phyloP scores from a whole-genome alignment of 495 filamentous ascomycete species.

The Aspergillus asperescens region DNA sequence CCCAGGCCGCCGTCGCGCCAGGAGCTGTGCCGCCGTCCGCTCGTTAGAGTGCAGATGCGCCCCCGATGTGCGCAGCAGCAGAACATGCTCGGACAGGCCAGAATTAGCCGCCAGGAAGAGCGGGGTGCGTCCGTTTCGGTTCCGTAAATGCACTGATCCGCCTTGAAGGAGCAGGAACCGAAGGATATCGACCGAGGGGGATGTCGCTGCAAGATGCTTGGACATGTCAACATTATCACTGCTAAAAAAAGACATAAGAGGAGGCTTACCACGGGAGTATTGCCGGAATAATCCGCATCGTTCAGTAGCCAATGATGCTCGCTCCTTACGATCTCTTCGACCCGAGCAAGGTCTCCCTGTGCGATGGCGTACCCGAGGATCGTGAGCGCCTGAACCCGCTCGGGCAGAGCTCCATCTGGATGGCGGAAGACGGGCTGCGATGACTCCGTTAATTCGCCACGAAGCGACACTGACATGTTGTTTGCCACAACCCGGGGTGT shows the following conservation, averaged over 20 bases:
- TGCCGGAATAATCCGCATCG: slow-evolving; percentile 79
- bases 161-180: slow-evolving; percentile 68
- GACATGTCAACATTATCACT: neutral
- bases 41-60: slow-evolving; percentile 66
- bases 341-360: slow-evolving; percentile 59
- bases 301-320: slow-evolving; percentile 66
- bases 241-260: neutral
- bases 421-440: slow-evolving; percentile 63
- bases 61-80: slow-evolving; percentile 61
- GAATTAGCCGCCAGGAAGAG: slow-evolving; percentile 69
- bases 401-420: slow-evolving; percentile 51
- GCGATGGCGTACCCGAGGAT: slow-evolving; percentile 78
- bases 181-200: slow-evolving; percentile 57
- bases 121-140: slow-evolving; percentile 74
- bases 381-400: slow-evolving; percentile 52
- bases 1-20: slow-evolving; percentile 40
- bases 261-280: slow-evolving; percentile 68
- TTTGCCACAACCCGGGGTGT: slow-evolving; percentile 55
- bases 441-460: slow-evolving; percentile 83
- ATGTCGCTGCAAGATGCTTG: slow-evolving; percentile 62
- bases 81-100: slow-evolving; percentile 55
- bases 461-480: slow-evolving; percentile 69
- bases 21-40: slow-evolving; percentile 44
- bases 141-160: slow-evolving; percentile 81
- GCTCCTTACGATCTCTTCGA: slow-evolving; percentile 59